phyloP scores from a whole-genome alignment of 768 basidiomycete species.

The Daedalea quercina region DNA sequence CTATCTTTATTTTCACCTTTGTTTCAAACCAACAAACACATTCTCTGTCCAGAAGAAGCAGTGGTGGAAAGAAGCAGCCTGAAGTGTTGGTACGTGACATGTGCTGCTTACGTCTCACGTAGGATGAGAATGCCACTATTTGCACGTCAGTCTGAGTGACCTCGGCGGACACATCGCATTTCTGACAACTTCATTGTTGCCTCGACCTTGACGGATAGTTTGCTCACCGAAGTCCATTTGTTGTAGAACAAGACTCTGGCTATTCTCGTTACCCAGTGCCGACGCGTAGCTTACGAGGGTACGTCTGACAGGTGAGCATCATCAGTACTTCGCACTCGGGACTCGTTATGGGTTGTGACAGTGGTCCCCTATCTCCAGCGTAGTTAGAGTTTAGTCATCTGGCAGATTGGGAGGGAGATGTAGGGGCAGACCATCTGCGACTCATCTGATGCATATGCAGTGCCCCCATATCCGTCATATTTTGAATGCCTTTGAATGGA shows the following conservation, averaged over 20 bases:
- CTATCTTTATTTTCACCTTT: conserved; percentile 3
- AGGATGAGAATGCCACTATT: conserved; percentile 22
- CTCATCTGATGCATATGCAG: too few species aligned
- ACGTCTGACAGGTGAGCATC: too few species aligned
- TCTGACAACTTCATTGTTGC: too few species aligned
- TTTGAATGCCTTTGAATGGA: not conserved
- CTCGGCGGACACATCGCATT: conserved; percentile 9
- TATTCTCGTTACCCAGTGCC: too few species aligned
- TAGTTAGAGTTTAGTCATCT: not conserved
- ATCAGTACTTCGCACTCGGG: too few species aligned
- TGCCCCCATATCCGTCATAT: not conserved
- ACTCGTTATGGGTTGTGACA: not conserved
- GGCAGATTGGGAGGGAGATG: not conserved
- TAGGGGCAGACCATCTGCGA: not conserved
- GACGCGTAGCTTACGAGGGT: too few species aligned
- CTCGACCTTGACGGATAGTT: not conserved
- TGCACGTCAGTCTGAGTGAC: conserved; percentile 41
- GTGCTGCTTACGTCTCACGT: not conserved
- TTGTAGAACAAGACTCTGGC: too few species aligned
- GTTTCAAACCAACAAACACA: not conserved
- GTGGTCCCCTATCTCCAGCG: not conserved
- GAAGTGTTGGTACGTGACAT: not conserved
- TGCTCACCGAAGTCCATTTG: too few species aligned
- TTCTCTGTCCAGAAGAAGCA: not conserved
- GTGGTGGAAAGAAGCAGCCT: not conserved